Evolutionary conservation across 257 asterid species (phyloP), one percentile per base, ranked within the genome.

Genomic region (Paraleonurus japonicus): DNA sequence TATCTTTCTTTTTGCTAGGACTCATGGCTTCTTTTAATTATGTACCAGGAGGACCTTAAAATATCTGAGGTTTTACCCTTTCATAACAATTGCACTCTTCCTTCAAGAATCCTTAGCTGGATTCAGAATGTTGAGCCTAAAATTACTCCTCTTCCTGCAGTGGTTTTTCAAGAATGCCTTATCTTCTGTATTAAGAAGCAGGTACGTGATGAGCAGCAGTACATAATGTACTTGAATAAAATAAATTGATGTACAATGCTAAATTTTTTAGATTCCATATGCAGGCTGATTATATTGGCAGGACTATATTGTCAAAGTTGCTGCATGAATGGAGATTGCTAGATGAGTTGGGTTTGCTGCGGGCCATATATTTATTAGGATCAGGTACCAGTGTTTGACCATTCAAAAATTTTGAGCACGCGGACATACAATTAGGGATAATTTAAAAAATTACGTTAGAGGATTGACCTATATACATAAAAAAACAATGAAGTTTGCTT

Each of bases 361-460:
- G 99, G 69, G 98, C 88, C 73, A 88, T 95, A 75, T 95, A 92
- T 83, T 88, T 95, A 84, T 81, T 95, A 80, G 99, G 99, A 73
- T 92, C 99, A 81, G 98, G 98, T 90, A 81, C 64, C 67, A 54
- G 27, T 26, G 17, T 67, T 74, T 70, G 45, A 37, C 43, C 45
- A 24, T 59, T 70, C 57, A 55, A 26, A n/a, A 50, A 26, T 51
- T 67, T 17, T 8, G 5, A 13, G 48, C 30, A 22, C 11, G 5
- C 30, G 26, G 3, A 22, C 11, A 61, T 62, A n/a, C 57, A 24
- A 11, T 59, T 43, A 43, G 16, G 50, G 54, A 47, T n/a, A 47
- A 15, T 47, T 15, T 3, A 7, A 47, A 47, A n/a, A 47, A n/a
- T 6, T 51, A 5, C 24, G 23, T 15, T 51, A 2, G 13, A 51